Percentiles rank a stretch among this genome's conserved stretches.
Conservation (phyloP, 2,329 filamentous ascomycete genomes). For the Aspergillus ochraceoroseus region DNA sequence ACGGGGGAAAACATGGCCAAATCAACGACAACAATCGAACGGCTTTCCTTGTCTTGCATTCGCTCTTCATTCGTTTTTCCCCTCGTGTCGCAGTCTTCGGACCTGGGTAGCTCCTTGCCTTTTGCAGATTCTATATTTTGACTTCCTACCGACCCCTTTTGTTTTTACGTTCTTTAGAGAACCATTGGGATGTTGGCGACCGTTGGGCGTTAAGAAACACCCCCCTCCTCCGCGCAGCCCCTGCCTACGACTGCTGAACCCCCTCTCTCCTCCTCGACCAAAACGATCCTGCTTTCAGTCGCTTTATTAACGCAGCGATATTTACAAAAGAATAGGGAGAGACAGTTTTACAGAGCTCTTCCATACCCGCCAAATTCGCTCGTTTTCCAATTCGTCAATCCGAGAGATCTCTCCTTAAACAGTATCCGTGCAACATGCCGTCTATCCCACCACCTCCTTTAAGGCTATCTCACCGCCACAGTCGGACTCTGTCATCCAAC, state of each 20-base stretch:
- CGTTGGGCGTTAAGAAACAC: too few relatives aligned
- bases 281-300: too few relatives aligned
- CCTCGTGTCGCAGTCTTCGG: not conserved
- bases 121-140: not conserved
- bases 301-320: too few relatives aligned
- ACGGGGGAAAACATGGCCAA: slow-evolving; percentile 19
- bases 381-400: too few relatives aligned
- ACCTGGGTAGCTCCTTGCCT: not conserved
- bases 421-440: slow-evolving; percentile 21
- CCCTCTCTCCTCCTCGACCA: slow-evolving; percentile 7
- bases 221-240: not conserved
- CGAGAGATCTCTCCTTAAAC: slow-evolving; percentile 14
- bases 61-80: not conserved
- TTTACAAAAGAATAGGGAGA: too few relatives aligned
- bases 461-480: slow-evolving; percentile 38
- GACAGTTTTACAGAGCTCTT: too few relatives aligned
- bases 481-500: slow-evolving; percentile 31
- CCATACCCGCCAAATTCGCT: too few relatives aligned
- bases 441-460: slow-evolving; percentile 34
- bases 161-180: not conserved
- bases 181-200: too few relatives aligned
- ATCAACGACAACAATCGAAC: slow-evolving; percentile 1
- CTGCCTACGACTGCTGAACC: too few relatives aligned
- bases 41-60: not conserved
- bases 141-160: too few relatives aligned